These are phyloP conservation scores for Crithidia bombi DNA, from an alignment of 208 protist genomes.

Conservation along the genomic window DNA sequence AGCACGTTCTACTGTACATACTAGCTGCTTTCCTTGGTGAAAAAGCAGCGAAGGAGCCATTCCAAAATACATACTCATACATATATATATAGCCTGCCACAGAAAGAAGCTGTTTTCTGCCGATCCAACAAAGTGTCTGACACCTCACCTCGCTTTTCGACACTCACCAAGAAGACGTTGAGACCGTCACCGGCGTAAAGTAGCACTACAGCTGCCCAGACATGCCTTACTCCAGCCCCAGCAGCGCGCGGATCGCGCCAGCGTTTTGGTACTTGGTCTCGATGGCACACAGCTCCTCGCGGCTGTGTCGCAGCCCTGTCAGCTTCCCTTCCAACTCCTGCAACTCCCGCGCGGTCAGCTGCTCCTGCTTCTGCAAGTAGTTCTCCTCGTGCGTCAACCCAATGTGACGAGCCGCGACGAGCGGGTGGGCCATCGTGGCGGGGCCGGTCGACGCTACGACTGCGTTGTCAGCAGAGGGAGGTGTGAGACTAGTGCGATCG, in stretches of 20 bases:
- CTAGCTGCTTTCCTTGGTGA: too few relatives aligned
- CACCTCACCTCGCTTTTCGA: too few relatives aligned
- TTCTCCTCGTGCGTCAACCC: constrained; percentile 67
- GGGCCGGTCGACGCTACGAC: not conserved
- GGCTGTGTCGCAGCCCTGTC: constrained; percentile 44
- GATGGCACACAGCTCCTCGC: constrained; percentile 45
- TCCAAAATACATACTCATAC: too few relatives aligned
- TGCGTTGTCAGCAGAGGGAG: not conserved
- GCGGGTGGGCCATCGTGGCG: constrained; percentile 63
- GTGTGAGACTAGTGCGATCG: not conserved
- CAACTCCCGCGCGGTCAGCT: constrained; percentile 57
- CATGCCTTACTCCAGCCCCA: constrained; percentile 26
- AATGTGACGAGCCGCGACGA: constrained; percentile 61
- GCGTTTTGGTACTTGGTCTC: constrained; percentile 68
- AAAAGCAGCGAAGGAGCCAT: too few relatives aligned
- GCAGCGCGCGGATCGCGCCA: constrained; percentile 54
- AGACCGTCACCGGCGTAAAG: too few relatives aligned
- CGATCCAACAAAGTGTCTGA: too few relatives aligned
- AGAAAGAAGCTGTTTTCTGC: too few relatives aligned
- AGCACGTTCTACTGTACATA: not conserved
- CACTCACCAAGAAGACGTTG: too few relatives aligned
- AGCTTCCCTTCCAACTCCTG: constrained; percentile 52
- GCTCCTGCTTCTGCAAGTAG: constrained; percentile 59
- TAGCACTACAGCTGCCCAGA: too few relatives aligned
- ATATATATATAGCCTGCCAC: too few relatives aligned